These are phyloP conservation scores for Strobilomyces dryophilus DNA, from an alignment of 768 basidiomycete genomes.

Conservation along the genomic window DNA sequence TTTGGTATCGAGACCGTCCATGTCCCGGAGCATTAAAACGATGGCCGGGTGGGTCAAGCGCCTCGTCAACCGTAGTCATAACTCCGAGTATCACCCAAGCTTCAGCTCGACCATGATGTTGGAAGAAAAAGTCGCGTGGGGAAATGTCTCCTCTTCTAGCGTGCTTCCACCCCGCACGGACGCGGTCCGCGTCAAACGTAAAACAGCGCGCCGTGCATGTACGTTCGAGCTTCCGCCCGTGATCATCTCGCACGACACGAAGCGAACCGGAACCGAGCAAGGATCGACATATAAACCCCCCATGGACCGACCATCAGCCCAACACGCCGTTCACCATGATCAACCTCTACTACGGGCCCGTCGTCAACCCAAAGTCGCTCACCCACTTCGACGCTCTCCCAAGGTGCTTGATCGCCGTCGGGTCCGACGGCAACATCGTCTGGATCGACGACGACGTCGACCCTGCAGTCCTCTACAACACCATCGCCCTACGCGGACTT, in stretches of 20 bases:
- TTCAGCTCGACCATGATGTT: too few species aligned
- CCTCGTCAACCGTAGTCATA: conserved; percentile 84
- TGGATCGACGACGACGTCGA: conserved; percentile 67
- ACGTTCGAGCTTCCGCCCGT: too few species aligned
- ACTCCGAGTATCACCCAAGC: conserved; percentile 51
- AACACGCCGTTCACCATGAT: conserved; percentile 6
- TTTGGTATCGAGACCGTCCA: conserved; percentile 55
- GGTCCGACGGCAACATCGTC: conserved; percentile 49
- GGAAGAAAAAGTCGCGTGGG: too few species aligned
- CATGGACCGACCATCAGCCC: background rate
- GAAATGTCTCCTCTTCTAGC: too few species aligned
- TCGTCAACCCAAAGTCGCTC: conserved; percentile 49
- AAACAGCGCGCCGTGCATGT: too few species aligned
- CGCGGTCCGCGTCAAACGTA: too few species aligned
- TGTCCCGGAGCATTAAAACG: conserved; percentile 87
- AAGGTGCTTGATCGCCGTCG: conserved; percentile 52
- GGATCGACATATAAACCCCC: background rate
- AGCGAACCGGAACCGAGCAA: background rate
- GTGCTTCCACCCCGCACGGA: too few species aligned
- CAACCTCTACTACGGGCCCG: conserved; percentile 52
- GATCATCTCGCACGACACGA: too few species aligned
- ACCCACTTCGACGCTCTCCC: conserved; percentile 44
- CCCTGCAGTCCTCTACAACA: conserved; percentile 44
- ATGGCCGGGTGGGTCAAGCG: conserved; percentile 52
- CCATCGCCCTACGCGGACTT: conserved; percentile 47